Conservation (phyloP, 164 flowering plant species). For the Magnolia sinica region DNA sequence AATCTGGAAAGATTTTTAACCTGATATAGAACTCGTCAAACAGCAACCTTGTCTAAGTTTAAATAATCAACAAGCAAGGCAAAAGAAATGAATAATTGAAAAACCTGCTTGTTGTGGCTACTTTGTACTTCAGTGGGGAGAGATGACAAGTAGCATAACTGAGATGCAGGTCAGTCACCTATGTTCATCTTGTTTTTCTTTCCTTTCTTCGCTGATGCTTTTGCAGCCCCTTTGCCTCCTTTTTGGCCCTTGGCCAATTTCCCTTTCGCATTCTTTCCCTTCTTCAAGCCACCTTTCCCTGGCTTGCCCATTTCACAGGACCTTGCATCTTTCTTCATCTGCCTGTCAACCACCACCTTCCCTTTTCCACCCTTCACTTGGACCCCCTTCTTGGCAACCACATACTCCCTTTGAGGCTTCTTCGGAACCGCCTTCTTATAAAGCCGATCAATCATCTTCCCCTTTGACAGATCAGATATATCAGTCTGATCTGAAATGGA, state of each 20-base stretch:
- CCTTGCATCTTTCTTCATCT: slow-evolving; percentile 89
- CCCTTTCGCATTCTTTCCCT: slow-evolving; percentile 43
- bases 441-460: slow-evolving; percentile 67
- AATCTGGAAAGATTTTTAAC: background rate
- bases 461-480: slow-evolving; percentile 69
- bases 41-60: background rate
- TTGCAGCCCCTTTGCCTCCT: slow-evolving; percentile 18
- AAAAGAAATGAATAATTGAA: background rate
- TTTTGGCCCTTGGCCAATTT: slow-evolving; percentile 19
- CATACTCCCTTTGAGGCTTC: slow-evolving; percentile 73
- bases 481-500: slow-evolving; percentile 77
- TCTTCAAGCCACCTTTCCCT: slow-evolving; percentile 44
- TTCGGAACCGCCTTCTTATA: slow-evolving; percentile 72
- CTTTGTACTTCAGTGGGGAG: too few relatives aligned
- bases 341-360: slow-evolving; percentile 71
- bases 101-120: background rate
- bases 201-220: background rate
- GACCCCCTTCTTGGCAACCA: slow-evolving; percentile 95
- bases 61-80: background rate
- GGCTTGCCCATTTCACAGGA: slow-evolving; percentile 42
- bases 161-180: background rate
- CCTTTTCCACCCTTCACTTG: slow-evolving; percentile 86
- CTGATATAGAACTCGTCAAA: background rate
- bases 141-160: background rate
- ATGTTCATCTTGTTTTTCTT: background rate